Evolutionary conservation across 345 rosid genomes (phyloP).

Genomic region (Populus simonii): DNA sequence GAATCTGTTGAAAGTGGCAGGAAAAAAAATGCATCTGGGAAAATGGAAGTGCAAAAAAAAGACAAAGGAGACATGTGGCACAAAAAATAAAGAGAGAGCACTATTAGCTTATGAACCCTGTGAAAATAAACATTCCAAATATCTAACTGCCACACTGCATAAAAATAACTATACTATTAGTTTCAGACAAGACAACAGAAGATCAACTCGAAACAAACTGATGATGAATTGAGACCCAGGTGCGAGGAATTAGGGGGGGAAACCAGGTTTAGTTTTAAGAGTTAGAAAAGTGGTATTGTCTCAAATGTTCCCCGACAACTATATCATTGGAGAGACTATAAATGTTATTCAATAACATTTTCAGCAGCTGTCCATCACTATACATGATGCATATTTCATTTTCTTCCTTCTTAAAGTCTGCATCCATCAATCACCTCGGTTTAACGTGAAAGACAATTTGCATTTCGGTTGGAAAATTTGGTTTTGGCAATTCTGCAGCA

Average conservation of each 20-base stretch:
- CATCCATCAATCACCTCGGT: background rate
- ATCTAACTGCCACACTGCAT: background rate
- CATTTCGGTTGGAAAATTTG: background rate
- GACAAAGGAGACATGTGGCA: background rate
- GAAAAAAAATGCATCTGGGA: background rate
- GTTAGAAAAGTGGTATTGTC: background rate
- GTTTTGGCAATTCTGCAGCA: background rate
- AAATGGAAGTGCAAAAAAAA: background rate
- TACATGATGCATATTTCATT: background rate
- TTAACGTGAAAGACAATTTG: background rate
- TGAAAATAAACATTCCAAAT: background rate
- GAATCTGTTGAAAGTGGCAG: background rate
- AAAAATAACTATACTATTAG: background rate
- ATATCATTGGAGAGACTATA: background rate
- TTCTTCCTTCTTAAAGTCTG: background rate
- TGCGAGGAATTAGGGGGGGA: background rate
- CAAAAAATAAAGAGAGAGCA: background rate
- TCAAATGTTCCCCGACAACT: background rate
- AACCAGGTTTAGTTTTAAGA: background rate
- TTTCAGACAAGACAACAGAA: background rate
- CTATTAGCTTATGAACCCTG: background rate
- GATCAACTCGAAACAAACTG: background rate
- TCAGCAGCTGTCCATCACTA: background rate
- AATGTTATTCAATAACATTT: background rate
- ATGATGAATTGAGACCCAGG: background rate